Evolutionary conservation across 2,329 filamentous ascomycete species (phyloP).

Genomic region (Colletotrichum truncatum): DNA sequence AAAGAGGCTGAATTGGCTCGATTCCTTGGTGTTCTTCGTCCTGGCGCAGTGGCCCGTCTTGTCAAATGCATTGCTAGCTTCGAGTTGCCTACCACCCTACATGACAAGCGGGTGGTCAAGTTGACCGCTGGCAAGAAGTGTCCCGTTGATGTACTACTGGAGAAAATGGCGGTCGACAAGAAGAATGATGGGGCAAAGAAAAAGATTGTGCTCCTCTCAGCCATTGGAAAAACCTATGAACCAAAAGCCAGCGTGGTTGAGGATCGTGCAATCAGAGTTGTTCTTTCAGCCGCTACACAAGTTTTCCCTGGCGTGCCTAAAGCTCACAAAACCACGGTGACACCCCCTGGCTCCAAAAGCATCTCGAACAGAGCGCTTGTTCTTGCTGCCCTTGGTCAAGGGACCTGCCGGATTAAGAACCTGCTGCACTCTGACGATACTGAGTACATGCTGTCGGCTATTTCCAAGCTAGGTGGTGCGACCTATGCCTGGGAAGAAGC

Average conservation of each 20-base stretch:
- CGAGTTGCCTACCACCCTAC: conserved; percentile 84
- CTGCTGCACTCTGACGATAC: conserved; percentile 96
- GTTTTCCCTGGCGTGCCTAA: conserved; percentile 78
- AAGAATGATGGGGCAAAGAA: conserved; percentile 97
- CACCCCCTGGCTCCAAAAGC: conserved; percentile 94
- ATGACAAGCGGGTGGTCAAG: conserved; percentile 83
- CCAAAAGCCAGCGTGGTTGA: conserved; percentile 88
- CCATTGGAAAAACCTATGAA: conserved; percentile 89
- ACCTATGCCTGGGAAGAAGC: conserved; percentile 94
- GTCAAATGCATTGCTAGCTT: conserved; percentile 96
- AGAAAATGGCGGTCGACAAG: conserved; percentile 98
- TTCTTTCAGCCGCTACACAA: conserved; percentile 81
- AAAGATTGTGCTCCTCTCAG: conserved; percentile 92
- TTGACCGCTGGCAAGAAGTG: conserved; percentile 89
- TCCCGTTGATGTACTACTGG: conserved; percentile 83
- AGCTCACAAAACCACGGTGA: conserved; percentile 76
- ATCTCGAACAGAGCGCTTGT: conserved; percentile 96
- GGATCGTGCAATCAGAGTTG: conserved; percentile 83
- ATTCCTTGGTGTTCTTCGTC: conserved; percentile 84
- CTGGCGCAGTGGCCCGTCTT: conserved; percentile 87
- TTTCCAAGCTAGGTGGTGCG: conserved; percentile 84
- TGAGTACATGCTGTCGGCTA: conserved; percentile 95
- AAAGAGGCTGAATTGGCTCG: conserved; percentile 95
- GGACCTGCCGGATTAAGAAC: conserved; percentile 89
- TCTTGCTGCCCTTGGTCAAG: conserved; percentile 88